Evolutionary conservation across 1,284 basidiomycete genomes (phyloP).

Genomic region (Entoloma clypeatum): DNA sequence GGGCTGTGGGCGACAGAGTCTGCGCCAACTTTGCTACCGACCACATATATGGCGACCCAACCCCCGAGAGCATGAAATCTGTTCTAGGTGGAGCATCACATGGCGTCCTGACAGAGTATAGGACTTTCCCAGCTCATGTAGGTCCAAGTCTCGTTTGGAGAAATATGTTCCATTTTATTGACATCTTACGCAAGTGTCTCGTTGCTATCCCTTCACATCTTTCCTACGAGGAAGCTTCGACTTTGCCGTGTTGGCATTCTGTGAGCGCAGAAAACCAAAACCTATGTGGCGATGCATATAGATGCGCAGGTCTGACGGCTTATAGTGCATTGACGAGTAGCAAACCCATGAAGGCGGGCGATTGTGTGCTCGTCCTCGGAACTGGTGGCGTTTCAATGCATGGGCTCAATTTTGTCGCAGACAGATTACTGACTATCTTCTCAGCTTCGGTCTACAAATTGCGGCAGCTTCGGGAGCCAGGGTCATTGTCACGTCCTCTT

Average conservation of each 20-base stretch:
- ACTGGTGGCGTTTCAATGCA: conserved; percentile 59
- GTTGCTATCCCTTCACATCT: conserved; percentile 45
- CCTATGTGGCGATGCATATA: conserved; percentile 15
- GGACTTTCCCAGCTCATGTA: conserved; percentile 42
- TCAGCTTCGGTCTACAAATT: conserved; percentile 48
- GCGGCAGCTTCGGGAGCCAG: conserved; percentile 54
- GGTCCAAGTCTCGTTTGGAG: too few relatives aligned
- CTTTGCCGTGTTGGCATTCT: conserved; percentile 34
- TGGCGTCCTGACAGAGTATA: conserved; percentile 56
- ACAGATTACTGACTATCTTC: conserved; percentile 4
- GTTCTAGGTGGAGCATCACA: conserved; percentile 47
- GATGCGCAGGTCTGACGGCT: conserved; percentile 48
- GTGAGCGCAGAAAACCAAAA: not conserved
- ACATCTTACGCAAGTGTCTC: conserved; percentile 28
- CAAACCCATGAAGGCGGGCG: conserved; percentile 40
- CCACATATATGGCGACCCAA: conserved; percentile 40
- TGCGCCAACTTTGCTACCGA: conserved; percentile 42
- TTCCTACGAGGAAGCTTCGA: conserved; percentile 48
- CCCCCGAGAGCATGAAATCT: conserved; percentile 27
- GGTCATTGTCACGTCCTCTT: conserved; percentile 59
- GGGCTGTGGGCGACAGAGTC: conserved; percentile 55
- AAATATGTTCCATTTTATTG: not conserved
- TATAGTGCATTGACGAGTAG: conserved; percentile 46
- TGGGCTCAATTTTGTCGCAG: conserved; percentile 8
- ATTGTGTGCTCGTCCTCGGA: conserved; percentile 51